phyloP scores from a whole-genome alignment of 441 rosid genomes.

The Erodium moschatum region DNA sequence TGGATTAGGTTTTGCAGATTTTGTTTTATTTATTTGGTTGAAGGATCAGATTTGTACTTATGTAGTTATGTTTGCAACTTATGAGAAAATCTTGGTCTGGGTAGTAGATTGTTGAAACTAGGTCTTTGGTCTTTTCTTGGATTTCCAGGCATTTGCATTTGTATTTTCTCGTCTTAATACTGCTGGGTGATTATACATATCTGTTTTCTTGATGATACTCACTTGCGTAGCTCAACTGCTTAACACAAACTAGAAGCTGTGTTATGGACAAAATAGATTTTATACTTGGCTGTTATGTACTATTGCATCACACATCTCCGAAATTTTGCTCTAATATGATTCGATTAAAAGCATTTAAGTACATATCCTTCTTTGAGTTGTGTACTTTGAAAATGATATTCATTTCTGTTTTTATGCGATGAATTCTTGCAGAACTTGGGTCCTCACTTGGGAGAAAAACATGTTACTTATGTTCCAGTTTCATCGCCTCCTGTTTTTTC shows the following conservation, averaged over 20 bases:
- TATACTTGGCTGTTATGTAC: too few species aligned
- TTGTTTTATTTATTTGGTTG: not conserved
- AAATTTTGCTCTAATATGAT: not conserved
- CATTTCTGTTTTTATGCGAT: not conserved
- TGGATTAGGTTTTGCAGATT: not conserved
- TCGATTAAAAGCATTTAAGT: not conserved
- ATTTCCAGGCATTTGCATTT: too few species aligned
- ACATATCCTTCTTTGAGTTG: not conserved
- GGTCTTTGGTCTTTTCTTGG: not conserved
- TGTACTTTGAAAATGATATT: conserved; percentile 1
- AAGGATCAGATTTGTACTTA: not conserved
- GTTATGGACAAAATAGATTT: not conserved
- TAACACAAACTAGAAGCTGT: not conserved
- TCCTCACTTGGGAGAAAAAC: conserved; percentile 40
- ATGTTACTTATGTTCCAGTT: conserved; percentile 35
- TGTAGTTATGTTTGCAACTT: not conserved
- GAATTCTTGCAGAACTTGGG: conserved; percentile 40
- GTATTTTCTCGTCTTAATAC: not conserved
- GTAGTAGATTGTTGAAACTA: not conserved
- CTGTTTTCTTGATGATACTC: not conserved
- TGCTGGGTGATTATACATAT: not conserved
- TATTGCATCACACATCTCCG: not conserved
- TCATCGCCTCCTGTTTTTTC: conserved; percentile 64
- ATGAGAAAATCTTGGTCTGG: not conserved
- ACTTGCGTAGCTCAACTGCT: not conserved